phyloP scores from a whole-genome alignment of 306 rosid species.

The Pterocarpus macrocarpus region DNA sequence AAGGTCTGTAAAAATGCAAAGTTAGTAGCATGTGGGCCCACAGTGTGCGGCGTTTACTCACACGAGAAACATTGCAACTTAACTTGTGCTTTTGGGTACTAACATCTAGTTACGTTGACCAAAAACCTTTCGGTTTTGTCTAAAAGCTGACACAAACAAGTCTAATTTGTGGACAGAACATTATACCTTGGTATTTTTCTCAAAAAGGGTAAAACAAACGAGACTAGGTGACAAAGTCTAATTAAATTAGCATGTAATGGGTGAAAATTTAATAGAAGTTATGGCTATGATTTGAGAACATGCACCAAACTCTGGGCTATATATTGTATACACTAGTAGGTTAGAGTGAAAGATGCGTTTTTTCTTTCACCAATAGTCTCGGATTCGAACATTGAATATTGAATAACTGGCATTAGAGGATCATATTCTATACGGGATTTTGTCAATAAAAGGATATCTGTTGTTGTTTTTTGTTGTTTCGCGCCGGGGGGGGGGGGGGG shows the following conservation, averaged over 20 bases:
- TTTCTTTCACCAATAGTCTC: too few relatives aligned
- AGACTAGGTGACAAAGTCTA: background rate
- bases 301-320: background rate
- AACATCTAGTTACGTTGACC: background rate
- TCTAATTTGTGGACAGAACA: too few relatives aligned
- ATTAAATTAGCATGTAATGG: background rate
- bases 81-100: background rate
- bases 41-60: background rate
- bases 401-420: too few relatives aligned
- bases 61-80: background rate
- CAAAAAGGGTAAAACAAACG: background rate
- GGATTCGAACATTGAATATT: too few relatives aligned
- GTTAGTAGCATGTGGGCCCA: background rate
- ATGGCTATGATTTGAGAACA: background rate
- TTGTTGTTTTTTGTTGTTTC: too few relatives aligned
- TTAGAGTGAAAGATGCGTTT: too few relatives aligned
- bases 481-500: too few relatives aligned
- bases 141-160: background rate
- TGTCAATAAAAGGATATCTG: too few relatives aligned
- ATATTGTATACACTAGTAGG: too few relatives aligned
- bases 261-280: background rate
- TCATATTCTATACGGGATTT: too few relatives aligned
- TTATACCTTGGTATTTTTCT: background rate
- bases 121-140: background rate
- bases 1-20: background rate